Evolutionary conservation across 257 asterid genomes (phyloP).

Genomic region (Nicotiana noctiflora): DNA sequence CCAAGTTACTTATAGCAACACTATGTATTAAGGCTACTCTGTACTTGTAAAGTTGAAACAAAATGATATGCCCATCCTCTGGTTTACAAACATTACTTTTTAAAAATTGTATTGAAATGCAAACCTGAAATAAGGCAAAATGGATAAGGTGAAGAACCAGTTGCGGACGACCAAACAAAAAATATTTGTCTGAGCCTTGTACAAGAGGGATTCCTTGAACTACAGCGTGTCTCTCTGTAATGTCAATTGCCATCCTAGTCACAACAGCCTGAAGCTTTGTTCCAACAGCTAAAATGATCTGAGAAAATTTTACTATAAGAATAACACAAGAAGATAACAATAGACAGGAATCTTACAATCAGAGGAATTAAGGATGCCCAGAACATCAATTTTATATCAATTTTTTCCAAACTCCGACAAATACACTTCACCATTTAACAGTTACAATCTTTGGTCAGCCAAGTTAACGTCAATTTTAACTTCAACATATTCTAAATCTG

Average conservation of each 20-base stretch:
- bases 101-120: neutral
- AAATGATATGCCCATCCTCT: neutral
- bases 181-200: constrained; percentile 70
- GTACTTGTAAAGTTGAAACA: neutral
- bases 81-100: neutral
- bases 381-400: too few relatives aligned
- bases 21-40: neutral
- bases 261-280: constrained; percentile 79
- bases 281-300: constrained; percentile 82
- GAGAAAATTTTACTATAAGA: constrained; percentile 5
- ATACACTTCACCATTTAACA: too few relatives aligned
- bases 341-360: constrained; percentile 44
- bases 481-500: too few relatives aligned
- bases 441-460: too few relatives aligned
- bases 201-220: constrained; percentile 97
- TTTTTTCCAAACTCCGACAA: neutral
- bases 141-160: constrained; percentile 74
- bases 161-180: constrained; percentile 75
- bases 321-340: neutral
- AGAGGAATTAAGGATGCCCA: constrained; percentile 90
- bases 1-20: too few relatives aligned
- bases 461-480: too few relatives aligned
- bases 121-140: constrained; percentile 83
- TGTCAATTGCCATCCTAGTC: constrained; percentile 85
- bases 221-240: constrained; percentile 73